Conservation (phyloP, 176 grass and related monocot genomes). For the Echinochloa phyllopogon region DNA sequence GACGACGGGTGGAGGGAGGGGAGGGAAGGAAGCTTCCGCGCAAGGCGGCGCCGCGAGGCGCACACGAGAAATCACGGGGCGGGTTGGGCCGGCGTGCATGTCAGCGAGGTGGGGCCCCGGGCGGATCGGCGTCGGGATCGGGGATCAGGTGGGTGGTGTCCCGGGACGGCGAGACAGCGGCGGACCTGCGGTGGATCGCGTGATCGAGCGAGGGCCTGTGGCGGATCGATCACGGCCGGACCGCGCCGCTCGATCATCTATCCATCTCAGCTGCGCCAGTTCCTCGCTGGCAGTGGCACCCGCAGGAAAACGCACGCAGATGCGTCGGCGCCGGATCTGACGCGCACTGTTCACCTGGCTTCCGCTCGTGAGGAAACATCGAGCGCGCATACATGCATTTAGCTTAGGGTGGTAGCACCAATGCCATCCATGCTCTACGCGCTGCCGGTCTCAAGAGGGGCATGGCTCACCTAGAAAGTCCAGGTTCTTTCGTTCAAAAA, state of each 20-base stretch:
- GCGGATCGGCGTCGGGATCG: background rate
- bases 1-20: no score
- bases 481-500: no score
- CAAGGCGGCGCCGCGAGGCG: no score
- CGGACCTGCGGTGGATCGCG: constrained; percentile 30
- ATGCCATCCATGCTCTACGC: no score
- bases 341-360: background rate
- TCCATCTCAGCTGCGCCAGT: background rate
- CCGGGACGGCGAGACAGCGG: constrained; percentile 31
- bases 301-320: no score
- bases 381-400: no score
- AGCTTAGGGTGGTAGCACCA: no score
- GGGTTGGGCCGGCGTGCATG: background rate
- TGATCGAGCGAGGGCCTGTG: no score
- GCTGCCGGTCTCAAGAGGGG: no score
- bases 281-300: no score
- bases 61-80: background rate
- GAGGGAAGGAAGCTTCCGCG: background rate
- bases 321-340: constrained; percentile 25
- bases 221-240: background rate
- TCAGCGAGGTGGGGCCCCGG: background rate
- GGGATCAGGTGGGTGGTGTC: background rate
- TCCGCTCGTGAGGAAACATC: background rate
- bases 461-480: no score
- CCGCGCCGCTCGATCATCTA: background rate